These are phyloP conservation scores for Pythium vanterpoolii DNA, from an alignment of 352 stramenopile genomes.

Conservation along the genomic window DNA sequence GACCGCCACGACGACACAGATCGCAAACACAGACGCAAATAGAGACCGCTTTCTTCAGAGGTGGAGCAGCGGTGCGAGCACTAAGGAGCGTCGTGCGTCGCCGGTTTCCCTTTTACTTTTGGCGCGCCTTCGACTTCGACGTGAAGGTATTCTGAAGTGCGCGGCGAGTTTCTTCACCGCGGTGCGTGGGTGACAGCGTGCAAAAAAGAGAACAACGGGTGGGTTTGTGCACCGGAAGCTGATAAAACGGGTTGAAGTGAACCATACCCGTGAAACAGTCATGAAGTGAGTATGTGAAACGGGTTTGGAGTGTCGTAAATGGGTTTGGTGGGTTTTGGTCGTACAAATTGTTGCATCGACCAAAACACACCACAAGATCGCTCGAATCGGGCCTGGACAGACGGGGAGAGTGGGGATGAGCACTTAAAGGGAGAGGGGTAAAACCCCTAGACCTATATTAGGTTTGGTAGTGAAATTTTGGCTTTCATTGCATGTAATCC, in stretches of 20 bases:
- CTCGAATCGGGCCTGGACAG: conserved; percentile 6
- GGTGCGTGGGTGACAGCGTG: conserved; percentile 12
- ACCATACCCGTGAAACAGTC: neutral
- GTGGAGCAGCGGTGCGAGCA: neutral
- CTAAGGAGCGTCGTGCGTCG: neutral
- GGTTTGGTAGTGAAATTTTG: neutral
- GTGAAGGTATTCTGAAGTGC: conserved; percentile 28
- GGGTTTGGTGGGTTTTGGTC: neutral
- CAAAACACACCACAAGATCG: conserved; percentile 2
- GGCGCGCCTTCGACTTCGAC: conserved; percentile 15
- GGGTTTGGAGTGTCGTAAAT: neutral
- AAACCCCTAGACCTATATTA: neutral
- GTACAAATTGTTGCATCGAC: neutral
- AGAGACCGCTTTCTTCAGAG: neutral
- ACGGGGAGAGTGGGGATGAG: conserved; percentile 6
- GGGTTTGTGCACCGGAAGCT: neutral
- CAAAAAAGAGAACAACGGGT: conserved; percentile 23
- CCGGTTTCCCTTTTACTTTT: neutral
- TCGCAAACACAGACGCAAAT: neutral
- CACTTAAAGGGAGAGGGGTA: neutral
- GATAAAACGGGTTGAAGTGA: neutral
- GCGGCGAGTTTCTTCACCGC: conserved; percentile 13
- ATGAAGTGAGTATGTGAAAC: neutral
- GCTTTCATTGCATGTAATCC: neutral
- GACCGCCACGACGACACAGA: neutral